These are phyloP conservation scores for Ogataea polymorpha DNA, from an alignment of 805 yeast genomes.

Conservation along the genomic window DNA sequence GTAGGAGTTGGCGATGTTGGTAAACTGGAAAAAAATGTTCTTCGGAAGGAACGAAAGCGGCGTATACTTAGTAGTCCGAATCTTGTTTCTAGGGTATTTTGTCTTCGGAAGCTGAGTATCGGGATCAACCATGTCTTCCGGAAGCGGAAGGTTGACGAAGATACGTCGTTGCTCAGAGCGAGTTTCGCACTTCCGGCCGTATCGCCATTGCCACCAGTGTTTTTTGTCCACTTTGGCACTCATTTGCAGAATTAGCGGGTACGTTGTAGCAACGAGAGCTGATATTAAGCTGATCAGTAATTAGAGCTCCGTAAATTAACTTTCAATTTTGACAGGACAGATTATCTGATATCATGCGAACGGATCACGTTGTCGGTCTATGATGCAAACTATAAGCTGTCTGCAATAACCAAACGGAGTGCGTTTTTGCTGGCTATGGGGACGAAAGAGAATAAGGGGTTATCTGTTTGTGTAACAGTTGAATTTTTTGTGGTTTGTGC, in stretches of 20 bases:
- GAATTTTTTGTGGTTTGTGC: not conserved
- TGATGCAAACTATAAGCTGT: no score
- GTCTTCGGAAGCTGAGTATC: constrained; percentile 48
- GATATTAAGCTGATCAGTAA: not conserved
- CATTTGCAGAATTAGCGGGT: not conserved
- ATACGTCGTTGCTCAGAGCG: constrained; percentile 38
- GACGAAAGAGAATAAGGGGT: constrained; percentile 1
- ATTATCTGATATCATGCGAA: not conserved
- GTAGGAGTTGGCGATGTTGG: constrained; percentile 58
- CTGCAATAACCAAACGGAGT: no score
- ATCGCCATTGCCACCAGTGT: constrained; percentile 4
- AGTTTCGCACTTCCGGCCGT: constrained; percentile 1
- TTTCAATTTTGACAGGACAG: not conserved
- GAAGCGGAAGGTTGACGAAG: constrained; percentile 57
- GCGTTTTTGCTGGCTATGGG: not conserved
- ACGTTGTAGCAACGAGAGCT: no score
- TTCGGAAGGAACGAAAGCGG: constrained; percentile 57
- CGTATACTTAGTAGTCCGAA: constrained; percentile 62
- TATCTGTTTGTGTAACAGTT: constrained; percentile 2
- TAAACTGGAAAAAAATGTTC: constrained; percentile 51
- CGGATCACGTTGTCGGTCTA: not conserved
- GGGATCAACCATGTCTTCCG: constrained; percentile 52
- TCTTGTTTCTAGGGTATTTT: constrained; percentile 51
- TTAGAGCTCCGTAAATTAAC: not conserved
- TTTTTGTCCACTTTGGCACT: not conserved